phyloP scores from a whole-genome alignment of 345 rosid species.

The Citrus medica region DNA sequence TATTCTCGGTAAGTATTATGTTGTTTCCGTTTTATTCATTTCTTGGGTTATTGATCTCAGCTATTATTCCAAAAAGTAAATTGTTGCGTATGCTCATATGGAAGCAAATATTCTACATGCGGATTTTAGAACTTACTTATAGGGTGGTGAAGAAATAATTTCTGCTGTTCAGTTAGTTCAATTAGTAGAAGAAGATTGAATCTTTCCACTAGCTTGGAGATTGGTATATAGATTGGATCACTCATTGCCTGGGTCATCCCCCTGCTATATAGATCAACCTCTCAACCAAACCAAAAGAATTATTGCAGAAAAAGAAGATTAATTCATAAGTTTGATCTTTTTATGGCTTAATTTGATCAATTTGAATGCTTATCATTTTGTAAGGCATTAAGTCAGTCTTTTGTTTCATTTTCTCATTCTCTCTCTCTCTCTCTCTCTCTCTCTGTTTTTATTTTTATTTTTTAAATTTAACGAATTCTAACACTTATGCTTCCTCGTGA shows the following conservation, averaged over 20 bases:
- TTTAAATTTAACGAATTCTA: neutral
- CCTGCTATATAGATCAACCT: neutral
- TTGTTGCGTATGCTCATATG: neutral
- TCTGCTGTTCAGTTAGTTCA: neutral
- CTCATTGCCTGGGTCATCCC: neutral
- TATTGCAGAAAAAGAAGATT: neutral
- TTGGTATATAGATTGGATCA: neutral
- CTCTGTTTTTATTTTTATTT: too few relatives aligned
- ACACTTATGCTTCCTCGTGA: neutral
- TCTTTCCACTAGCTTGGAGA: neutral
- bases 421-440: too few relatives aligned
- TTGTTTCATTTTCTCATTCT: too few relatives aligned
- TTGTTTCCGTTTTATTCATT: slow-evolving; percentile 3
- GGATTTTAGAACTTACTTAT: neutral
- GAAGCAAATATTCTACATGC: neutral
- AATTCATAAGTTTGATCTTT: neutral
- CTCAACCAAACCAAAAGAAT: neutral
- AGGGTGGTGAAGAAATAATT: neutral
- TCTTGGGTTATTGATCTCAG: slow-evolving; percentile 4
- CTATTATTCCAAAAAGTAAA: neutral
- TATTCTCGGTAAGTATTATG: slow-evolving; percentile 59
- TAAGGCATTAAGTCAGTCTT: neutral
- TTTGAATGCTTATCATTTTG: neutral
- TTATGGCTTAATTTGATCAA: neutral
- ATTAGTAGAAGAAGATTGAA: neutral